Evolutionary conservation across 148 eudicot genomes (phyloP).

Genomic region (Beta vulgaris): DNA sequence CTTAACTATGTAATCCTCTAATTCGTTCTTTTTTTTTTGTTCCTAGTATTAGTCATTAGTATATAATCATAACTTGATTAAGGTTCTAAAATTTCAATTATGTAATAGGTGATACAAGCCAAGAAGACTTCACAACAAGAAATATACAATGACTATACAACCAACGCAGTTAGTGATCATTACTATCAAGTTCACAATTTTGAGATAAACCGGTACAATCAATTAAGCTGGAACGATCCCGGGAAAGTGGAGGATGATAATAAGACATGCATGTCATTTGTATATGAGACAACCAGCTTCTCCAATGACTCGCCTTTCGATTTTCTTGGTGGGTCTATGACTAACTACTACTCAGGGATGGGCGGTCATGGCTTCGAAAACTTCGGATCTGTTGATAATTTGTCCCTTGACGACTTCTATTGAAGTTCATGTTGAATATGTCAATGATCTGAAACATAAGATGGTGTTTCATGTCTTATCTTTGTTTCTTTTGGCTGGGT

Average conservation of each 20-base stretch:
- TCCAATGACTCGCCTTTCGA: slow-evolving; percentile 49
- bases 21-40: neutral
- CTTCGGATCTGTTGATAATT: slow-evolving; percentile 47
- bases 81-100: neutral
- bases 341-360: slow-evolving; percentile 32
- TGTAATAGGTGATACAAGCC: slow-evolving; percentile 56
- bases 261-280: slow-evolving; percentile 35
- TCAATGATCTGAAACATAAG: neutral
- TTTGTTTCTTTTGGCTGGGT: neutral
- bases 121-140: slow-evolving; percentile 49
- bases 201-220: slow-evolving; percentile 29
- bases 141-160: slow-evolving; percentile 16
- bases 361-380: slow-evolving; percentile 30
- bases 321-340: slow-evolving; percentile 43
- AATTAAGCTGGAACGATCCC: slow-evolving; percentile 36
- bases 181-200: slow-evolving; percentile 29
- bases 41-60: neutral
- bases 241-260: slow-evolving; percentile 15
- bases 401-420: slow-evolving; percentile 51
- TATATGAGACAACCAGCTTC: slow-evolving; percentile 47
- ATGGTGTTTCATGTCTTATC: slow-evolving; percentile 3
- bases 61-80: neutral
- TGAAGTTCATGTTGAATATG: neutral
- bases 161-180: slow-evolving; percentile 25
- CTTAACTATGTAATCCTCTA: slow-evolving; percentile 48